Conservation (phyloP, 129 eudicot species). For the Chrysanthemum makinoi region DNA sequence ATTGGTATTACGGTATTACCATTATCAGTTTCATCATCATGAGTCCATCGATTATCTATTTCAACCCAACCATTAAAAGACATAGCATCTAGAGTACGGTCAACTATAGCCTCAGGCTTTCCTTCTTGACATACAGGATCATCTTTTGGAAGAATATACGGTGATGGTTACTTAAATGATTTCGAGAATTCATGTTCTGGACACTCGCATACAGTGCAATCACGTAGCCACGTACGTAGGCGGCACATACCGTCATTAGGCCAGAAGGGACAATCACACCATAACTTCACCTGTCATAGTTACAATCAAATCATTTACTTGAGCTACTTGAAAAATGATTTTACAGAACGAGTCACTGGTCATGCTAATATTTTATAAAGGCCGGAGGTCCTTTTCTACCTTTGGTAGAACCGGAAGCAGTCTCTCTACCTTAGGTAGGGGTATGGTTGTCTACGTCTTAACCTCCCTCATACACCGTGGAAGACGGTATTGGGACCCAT, state of each 20-base stretch:
- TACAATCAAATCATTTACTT: conserved; percentile 27
- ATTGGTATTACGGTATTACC: conserved; percentile 62
- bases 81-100: conserved; percentile 76
- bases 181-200: conserved; percentile 90
- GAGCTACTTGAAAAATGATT: background rate
- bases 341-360: too few relatives aligned
- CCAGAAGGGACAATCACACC: conserved; percentile 99
- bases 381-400: too few relatives aligned
- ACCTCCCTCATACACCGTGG: too few relatives aligned
- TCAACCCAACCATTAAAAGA: conserved; percentile 88
- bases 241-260: conserved; percentile 96
- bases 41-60: conserved; percentile 93
- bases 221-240: too few relatives aligned
- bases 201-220: conserved; percentile 95
- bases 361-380: background rate
- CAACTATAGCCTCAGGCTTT: conserved; percentile 83
- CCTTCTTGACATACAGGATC: conserved; percentile 91
- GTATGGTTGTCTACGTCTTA: too few relatives aligned
- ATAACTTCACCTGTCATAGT: conserved; percentile 67
- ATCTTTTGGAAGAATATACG: conserved; percentile 48
- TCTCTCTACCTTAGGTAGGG: too few relatives aligned
- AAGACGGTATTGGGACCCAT: too few relatives aligned
- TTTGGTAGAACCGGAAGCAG: too few relatives aligned
- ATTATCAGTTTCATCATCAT: conserved; percentile 92
- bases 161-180: conserved; percentile 46